A percentile compares a stretch with the other conserved stretches of the same genome.
phyloP scores from a whole-genome alignment of 805 yeast genomes.

The Sugiyamaella mastotermitis region DNA sequence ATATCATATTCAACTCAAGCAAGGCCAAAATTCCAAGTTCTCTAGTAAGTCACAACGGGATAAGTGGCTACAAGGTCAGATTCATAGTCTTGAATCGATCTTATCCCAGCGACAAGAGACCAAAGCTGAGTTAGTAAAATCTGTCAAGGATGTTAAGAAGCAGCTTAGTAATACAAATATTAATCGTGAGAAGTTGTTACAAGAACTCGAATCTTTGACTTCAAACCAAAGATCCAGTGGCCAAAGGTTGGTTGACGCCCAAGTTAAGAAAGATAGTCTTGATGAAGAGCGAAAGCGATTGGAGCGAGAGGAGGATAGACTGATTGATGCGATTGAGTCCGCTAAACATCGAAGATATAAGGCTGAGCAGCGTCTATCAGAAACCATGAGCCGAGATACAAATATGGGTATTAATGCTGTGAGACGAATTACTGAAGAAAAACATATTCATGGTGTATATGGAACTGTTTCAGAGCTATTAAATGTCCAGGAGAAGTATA shows the following conservation, averaged over 20 bases:
- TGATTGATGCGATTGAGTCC: slow-evolving; percentile 50
- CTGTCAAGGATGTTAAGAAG: background rate
- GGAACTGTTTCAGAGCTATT: slow-evolving; percentile 87
- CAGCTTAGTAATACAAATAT: background rate
- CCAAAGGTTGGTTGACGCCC: background rate
- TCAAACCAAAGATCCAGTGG: background rate
- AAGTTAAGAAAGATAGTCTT: slow-evolving; percentile 26
- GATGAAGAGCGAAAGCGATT: slow-evolving; percentile 63
- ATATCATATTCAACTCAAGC: slow-evolving; percentile 61
- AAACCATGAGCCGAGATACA: slow-evolving; percentile 36
- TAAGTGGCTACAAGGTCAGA: slow-evolving; percentile 54
- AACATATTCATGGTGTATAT: slow-evolving; percentile 53
- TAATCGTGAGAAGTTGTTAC: too few relatives aligned
- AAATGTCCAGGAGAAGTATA: slow-evolving; percentile 72
- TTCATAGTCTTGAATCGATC: slow-evolving; percentile 33
- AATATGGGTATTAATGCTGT: slow-evolving; percentile 60
- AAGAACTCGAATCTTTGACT: background rate
- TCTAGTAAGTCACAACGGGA: slow-evolving; percentile 53
- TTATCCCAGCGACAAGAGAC: slow-evolving; percentile 20
- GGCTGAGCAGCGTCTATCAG: slow-evolving; percentile 57
- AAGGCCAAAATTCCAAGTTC: slow-evolving; percentile 62
- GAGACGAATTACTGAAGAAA: slow-evolving; percentile 49
- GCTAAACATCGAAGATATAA: slow-evolving; percentile 47
- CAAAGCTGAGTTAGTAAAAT: background rate
- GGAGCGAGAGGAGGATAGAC: slow-evolving; percentile 75